These are phyloP conservation scores for Moesziomyces antarcticus DNA, from an alignment of 1,284 basidiomycete species.

Conservation along the genomic window DNA sequence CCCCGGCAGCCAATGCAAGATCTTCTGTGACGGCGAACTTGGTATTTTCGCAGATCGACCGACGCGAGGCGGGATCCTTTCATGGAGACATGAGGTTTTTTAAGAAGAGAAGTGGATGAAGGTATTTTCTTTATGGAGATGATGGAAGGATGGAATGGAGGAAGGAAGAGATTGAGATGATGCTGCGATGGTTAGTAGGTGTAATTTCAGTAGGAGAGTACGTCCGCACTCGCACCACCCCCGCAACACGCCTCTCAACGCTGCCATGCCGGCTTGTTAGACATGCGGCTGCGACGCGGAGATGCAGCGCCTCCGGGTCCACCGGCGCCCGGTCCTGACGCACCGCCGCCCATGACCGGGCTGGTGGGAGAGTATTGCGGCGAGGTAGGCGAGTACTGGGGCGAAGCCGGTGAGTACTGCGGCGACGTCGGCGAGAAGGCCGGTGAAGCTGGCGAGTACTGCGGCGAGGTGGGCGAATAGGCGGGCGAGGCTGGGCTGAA, in stretches of 20 bases:
- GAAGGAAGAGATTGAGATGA: background rate
- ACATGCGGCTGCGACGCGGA: slow-evolving; percentile 60
- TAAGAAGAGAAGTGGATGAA: background rate
- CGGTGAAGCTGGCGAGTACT: slow-evolving; percentile 61
- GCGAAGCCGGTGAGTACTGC: slow-evolving; percentile 67
- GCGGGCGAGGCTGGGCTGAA: slow-evolving; percentile 53
- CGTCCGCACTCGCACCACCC: background rate
- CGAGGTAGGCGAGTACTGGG: slow-evolving; percentile 63
- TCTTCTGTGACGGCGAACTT: background rate
- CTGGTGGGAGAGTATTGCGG: slow-evolving; percentile 62
- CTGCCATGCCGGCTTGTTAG: slow-evolving; percentile 62
- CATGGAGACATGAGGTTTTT: background rate
- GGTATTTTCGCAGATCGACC: slow-evolving; percentile 1
- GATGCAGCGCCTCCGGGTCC: slow-evolving; percentile 53
- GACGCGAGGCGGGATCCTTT: background rate
- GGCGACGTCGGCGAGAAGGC: slow-evolving; percentile 86
- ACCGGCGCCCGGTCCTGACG: slow-evolving; percentile 14
- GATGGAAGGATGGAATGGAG: background rate
- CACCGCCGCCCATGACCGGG: slow-evolving; percentile 45
- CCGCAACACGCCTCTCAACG: slow-evolving; percentile 22
- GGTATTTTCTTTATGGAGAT: background rate
- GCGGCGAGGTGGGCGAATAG: slow-evolving; percentile 64
- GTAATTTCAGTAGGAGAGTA: background rate
- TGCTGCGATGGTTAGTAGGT: background rate
- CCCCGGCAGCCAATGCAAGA: too few relatives aligned